Base-by-base conservation (phyloP, 371 early-diverging fungal genomes). In the Chytridium lagenaria region DNA sequence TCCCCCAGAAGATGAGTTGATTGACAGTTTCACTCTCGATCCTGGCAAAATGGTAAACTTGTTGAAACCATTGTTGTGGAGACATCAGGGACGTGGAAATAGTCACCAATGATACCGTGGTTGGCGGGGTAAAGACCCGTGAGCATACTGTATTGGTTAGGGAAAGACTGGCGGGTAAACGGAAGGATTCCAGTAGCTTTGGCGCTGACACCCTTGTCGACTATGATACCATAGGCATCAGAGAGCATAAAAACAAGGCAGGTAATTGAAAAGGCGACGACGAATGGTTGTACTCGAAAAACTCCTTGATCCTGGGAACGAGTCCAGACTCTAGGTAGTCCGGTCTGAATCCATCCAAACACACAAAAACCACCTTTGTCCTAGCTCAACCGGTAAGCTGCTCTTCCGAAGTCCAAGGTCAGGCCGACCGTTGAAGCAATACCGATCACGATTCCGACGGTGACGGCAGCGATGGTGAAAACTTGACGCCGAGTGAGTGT, bases 41-140 rank as follows among this genome's bases (percentile, higher is more conserved):
- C 61, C 61, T 61, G 19, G 61, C 61, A 61, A 61, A 61, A 34
- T 61, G 36, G 61, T 61, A 37, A 61, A 61, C 40, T 40, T 44
- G 26, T n/a, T 30, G 66, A 7, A n/a, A n/a, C n/a, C n/a, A n/a
- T n/a, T n/a, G n/a, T n/a, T n/a, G n/a, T 44, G 59, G 40, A 10
- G 37, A 57, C n/a, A 12, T 69, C 34, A n/a, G 2, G 12, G 59
- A 2, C 55, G 59, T 69, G 69, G 31, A 69, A 72, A 57, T 72
- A 72, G 66, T 72, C 72, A 55, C 72, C 72, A 33, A 72, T 67
- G 37, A 72, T 65, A 23, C 72, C 72, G 40, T 72, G 50, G 50
- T 66, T 28, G 1, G 67, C 72, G 33, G 72, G 72, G 22, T 30
- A 31, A 15, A 72, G 59, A 37, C 72, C 72, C 2, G 67, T 64